A percentile compares a stretch with the other conserved stretches of the same genome.
Evolutionary conservation across 2,329 filamentous ascomycete genomes (phyloP).

Genomic region (Trichoderma oligosporum): DNA sequence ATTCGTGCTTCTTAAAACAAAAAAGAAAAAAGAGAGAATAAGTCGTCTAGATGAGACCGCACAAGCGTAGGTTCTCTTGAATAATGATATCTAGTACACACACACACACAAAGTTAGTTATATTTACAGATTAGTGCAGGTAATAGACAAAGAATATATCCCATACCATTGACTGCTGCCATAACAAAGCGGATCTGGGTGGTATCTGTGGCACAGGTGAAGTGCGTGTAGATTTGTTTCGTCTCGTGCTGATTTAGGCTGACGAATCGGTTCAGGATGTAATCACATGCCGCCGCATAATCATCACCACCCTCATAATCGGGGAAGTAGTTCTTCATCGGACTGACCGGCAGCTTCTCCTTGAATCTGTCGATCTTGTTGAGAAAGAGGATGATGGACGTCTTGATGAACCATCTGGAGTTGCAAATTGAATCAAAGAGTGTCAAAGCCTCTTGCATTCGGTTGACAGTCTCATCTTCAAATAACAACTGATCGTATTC

Average conservation of each 20-base stretch:
- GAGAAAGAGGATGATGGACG: conserved; percentile 81
- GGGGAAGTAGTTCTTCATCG: conserved; percentile 86
- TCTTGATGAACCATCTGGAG: conserved; percentile 86
- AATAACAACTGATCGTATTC: conserved; percentile 96
- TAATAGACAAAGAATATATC: conserved; percentile 5
- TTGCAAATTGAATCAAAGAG: conserved; percentile 86
- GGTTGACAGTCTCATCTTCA: conserved; percentile 93
- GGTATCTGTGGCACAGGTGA: conserved; percentile 97
- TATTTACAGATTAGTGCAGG: background rate
- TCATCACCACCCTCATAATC: conserved; percentile 94
- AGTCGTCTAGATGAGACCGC: conserved; percentile 80
- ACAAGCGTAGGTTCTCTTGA: conserved; percentile 96
- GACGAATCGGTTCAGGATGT: conserved; percentile 98
- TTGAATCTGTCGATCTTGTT: conserved; percentile 91
- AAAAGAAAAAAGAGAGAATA: conserved; percentile 30
- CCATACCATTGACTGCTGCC: conserved; percentile 94
- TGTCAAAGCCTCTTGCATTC: conserved; percentile 86
- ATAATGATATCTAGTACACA: conserved; percentile 85
- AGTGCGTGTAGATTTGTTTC: conserved; percentile 99
- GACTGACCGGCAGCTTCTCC: conserved; percentile 75
- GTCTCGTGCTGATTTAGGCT: conserved; percentile 98
- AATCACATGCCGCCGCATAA: conserved; percentile 93
- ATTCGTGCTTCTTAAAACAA: conserved; percentile 37
- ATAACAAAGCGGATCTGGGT: conserved; percentile 99
- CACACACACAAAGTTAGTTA: conserved; percentile 44